These are phyloP conservation scores for Combretum micranthum DNA, from an alignment of 345 rosid species.

Conservation along the genomic window DNA sequence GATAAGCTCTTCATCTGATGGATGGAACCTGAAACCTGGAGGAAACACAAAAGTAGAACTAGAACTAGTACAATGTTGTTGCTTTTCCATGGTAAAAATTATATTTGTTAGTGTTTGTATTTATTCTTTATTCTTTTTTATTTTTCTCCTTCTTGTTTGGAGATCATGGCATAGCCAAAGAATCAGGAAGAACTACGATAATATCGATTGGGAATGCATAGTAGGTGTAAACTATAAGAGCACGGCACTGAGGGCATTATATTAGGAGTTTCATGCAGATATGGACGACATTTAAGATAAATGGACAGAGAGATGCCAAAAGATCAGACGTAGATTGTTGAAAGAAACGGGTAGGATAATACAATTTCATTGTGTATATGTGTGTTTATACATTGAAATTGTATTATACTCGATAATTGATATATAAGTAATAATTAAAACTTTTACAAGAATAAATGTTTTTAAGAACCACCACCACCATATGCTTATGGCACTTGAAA, in stretches of 20 bases:
- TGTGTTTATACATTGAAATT: not conserved
- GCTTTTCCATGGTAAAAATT: conserved; percentile 12
- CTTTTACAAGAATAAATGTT: too few relatives aligned
- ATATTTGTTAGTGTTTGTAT: too few relatives aligned
- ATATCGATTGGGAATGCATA: not conserved
- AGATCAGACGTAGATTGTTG: not conserved
- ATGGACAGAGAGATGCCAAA: conserved; percentile 5
- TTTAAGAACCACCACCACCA: too few relatives aligned
- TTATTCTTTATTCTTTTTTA: too few relatives aligned
- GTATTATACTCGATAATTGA: not conserved
- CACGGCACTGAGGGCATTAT: not conserved
- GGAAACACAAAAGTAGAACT: conserved; percentile 27
- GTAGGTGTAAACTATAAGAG: not conserved
- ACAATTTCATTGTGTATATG: not conserved
- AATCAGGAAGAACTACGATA: conserved; percentile 8
- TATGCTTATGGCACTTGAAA: too few relatives aligned
- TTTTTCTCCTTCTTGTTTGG: not conserved
- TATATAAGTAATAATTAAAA: not conserved
- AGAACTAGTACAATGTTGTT: conserved; percentile 9
- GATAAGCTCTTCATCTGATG: conserved; percentile 46
- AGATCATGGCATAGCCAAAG: not conserved
- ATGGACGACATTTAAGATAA: conserved; percentile 3
- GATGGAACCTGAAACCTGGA: conserved; percentile 53
- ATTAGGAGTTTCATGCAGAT: conserved; percentile 11
- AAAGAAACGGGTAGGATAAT: not conserved